Evolutionary conservation across 1,284 basidiomycete genomes (phyloP).

Genomic region (Rhizoctonia solani): DNA sequence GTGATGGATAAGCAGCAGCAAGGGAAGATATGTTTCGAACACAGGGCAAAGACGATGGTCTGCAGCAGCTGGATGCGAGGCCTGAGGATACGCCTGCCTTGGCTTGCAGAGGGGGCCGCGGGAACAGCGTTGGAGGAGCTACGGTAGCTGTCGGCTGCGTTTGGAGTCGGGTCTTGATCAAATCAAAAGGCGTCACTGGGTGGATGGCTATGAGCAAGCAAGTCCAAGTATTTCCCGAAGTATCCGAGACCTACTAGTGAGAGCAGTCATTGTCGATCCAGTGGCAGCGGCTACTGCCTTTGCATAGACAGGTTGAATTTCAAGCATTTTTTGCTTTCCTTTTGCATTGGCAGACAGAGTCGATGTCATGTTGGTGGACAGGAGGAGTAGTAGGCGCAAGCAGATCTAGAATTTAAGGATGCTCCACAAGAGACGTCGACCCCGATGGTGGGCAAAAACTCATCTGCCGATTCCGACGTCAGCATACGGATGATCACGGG

Average conservation of each 20-base stretch:
- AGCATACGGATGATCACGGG: background rate
- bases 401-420: slow-evolving; percentile 2
- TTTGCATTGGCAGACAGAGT: slow-evolving; percentile 11
- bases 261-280: slow-evolving; percentile 78
- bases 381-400: background rate
- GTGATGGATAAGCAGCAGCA: slow-evolving; percentile 30
- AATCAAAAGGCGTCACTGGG: slow-evolving; percentile 92
- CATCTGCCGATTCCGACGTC: slow-evolving; percentile 29
- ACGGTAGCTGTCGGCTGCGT: slow-evolving; percentile 62
- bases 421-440: slow-evolving; percentile 19
- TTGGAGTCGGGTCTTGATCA: slow-evolving; percentile 90
- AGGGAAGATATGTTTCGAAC: slow-evolving; percentile 69
- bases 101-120: slow-evolving; percentile 52
- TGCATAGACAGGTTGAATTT: slow-evolving; percentile 58
- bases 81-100: slow-evolving; percentile 31
- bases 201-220: background rate
- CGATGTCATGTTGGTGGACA: background rate
- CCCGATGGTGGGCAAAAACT: slow-evolving; percentile 32
- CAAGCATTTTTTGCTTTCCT: slow-evolving; percentile 30
- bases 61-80: slow-evolving; percentile 58
- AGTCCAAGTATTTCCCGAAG: background rate
- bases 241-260: slow-evolving; percentile 67
- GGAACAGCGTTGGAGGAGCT: slow-evolving; percentile 52
- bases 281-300: slow-evolving; percentile 81
- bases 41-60: slow-evolving; percentile 62